Base-by-base conservation (phyloP, 108 stramenopile species). In the Skeletonema menzelii region DNA sequence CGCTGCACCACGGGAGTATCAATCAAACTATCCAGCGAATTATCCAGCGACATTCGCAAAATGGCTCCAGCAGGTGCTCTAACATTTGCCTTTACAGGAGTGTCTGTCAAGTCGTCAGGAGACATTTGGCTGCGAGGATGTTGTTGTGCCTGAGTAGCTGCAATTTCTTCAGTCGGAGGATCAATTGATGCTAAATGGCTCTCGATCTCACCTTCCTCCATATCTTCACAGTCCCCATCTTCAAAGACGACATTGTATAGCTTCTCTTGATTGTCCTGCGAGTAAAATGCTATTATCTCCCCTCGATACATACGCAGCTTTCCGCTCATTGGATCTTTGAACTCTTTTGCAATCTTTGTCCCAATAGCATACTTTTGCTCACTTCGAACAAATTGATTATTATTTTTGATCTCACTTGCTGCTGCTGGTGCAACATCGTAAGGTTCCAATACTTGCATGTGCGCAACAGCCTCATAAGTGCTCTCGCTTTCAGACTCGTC, bases 81-180 rank as follows among this genome's bases (percentile, higher is more conserved):
- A 6, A 15, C 27, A 22, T 17, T 31, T 13, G 31, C 7, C 56
- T 64, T 65, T 0, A 59, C 27, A 42, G 76, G 76, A 12, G 77
- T 78, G 14, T 78, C 77, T 2, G 77, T 67, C 65, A 79, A 72
- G 6, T 42, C 10, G 8, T 17, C 31, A 66, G 67, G 46, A 22
- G 22, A 31, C 46, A 53, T 56, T 8, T 61, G 14, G 53, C 70
- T 56, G 42, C 20, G 14, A 65, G 57, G 11, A 59, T 66, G 35
- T 67, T 17, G 46, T 6, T 38, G 13, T 38, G 37, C 1, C 37
- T 38, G 37, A 0, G 15, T 42, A 15, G 3, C 40, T n/a, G 6
- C 4, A 24, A 3, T 7, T 1, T 22, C n/a, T 53, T 22, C 22
- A 20, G 10, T 2, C 22, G 8, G 8, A 24, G 19, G 15, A 2